Evolutionary conservation across 1,284 basidiomycete species (phyloP), one percentile per base, ranked within the genome.

Genomic region (Puccinia novopanici): DNA sequence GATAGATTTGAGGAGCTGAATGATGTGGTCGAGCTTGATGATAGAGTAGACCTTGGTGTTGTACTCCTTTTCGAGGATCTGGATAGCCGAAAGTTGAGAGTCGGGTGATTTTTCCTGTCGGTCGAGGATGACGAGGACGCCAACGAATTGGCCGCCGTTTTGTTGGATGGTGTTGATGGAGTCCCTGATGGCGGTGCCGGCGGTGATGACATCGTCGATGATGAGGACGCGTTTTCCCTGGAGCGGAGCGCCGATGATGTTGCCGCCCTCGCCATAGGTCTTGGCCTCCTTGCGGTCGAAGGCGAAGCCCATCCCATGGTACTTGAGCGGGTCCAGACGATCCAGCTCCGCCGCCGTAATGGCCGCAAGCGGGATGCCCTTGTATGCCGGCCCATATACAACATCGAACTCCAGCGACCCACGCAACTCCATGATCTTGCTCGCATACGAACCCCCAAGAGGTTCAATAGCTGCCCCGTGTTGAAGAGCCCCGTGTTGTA

Each of bases 201-300:
- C 91, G 0, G 97, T 98, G 88, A 98, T 95, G 71, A 99, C 97
- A 84, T 99, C 96, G 88, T 99, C 96, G 55, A 98, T 88, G 76
- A 98, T 90, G 68, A 98, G 89, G 1, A 98, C 93, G 50, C 88
- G 88, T 85, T 92, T 91, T 27, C 93, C 93, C 76, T 89, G 88
- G 30, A 98, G 89, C 0, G 92, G 88, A 0, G 92, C 91, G 30
- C 96, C 97, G 81, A 99, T 94, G 84, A 98, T 90, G 61, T 89
- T 89, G 0, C 96, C 97, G n/a, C 97, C 96, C 86, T 99, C 96
- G 9, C 96, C 96, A 84, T 99, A 95, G 82, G 92, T 92, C 87
- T 99, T 99, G 65, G 89, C 91, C 86, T 99, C 97, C 87, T 99
- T 99, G 59, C 96, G 89, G 86, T 98, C 95, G 85, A 95, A 98